Evolutionary conservation across 345 rosid genomes (phyloP).

Genomic region (Bretschneidera sinensis): DNA sequence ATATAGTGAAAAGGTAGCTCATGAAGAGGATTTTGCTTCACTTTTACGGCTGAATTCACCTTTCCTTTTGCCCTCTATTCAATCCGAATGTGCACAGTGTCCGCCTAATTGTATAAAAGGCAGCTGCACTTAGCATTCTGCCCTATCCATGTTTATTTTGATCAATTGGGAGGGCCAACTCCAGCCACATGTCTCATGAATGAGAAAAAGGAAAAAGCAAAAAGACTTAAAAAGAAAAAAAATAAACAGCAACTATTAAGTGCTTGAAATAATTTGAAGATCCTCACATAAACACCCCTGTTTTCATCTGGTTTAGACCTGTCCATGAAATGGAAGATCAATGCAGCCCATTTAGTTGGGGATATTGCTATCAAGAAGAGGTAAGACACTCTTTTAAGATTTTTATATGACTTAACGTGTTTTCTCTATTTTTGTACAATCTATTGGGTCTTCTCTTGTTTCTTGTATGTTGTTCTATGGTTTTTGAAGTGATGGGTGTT

Average conservation of each 20-base stretch:
- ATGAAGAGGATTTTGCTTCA: slow-evolving; percentile 1
- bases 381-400: slow-evolving; percentile 10
- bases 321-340: slow-evolving; percentile 36
- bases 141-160: slow-evolving; percentile 27
- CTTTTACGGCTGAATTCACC: slow-evolving; percentile 27
- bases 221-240: not conserved
- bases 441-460: not conserved
- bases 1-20: slow-evolving; percentile 1
- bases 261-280: too few relatives aligned
- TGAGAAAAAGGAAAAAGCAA: not conserved
- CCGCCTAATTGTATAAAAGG: slow-evolving; percentile 7
- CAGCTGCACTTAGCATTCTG: slow-evolving; percentile 10
- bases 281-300: not conserved
- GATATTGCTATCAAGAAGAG: slow-evolving; percentile 33
- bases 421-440: not conserved
- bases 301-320: not conserved
- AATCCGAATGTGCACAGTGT: not conserved
- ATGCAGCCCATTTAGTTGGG: slow-evolving; percentile 34
- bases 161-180: slow-evolving; percentile 21
- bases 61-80: slow-evolving; percentile 6
- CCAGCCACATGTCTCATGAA: slow-evolving; percentile 30
- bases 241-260: slow-evolving; percentile 30
- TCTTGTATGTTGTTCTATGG: not conserved
- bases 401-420: too few relatives aligned
- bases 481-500: not conserved